Evolutionary conservation across 208 protist species (phyloP), one percentile per base, ranked within the genome.

Genomic region (Leishmania martiniquensis): DNA sequence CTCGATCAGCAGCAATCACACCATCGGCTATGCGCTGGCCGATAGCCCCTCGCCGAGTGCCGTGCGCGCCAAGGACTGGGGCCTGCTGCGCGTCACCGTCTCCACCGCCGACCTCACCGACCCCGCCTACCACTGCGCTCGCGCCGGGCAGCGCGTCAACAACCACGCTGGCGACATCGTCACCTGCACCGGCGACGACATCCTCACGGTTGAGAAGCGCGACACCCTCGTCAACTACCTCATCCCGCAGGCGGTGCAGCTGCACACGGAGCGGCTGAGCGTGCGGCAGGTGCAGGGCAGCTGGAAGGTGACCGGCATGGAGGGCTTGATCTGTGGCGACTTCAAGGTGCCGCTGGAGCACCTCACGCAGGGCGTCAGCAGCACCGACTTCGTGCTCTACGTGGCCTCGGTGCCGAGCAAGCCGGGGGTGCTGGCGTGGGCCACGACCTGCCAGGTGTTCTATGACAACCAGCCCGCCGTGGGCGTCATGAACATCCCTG

Each of bases 331-430:
- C 2, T 82, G 78, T 25, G 1, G 7, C 0, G 17, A 44, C n/a
- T 76, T 73, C 59, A 17, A 39, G 15, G 54, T 82, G 15, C 78
- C 93, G 29, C 13, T 2, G 0, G 15, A 17, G 15, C 88, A 95
- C 80, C 4, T 52, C 34, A 91, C 74, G 4, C 55, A 5, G 0
- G 91, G 90, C 15, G 78, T 94, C 1, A 60, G 54, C 22, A 77
- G 81, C 54, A 63, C 70, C 15, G 92, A 97, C 80, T 90, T 92
- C 63, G 62, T 95, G 22, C 7, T 97, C 17, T 96, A 95, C 84
- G 85, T 95, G 1, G 63, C 85, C 10, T 72, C 92, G 0, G 89
- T 73, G 10, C 86, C 87, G 12, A 80, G 59, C 13, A 32, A 65
- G 34, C 6, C 3, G 59, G 32, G 81, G 0, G 78, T 80, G n/a